phyloP scores from a whole-genome alignment of 305 asterid species.

The Fraxinus sp. region DNA sequence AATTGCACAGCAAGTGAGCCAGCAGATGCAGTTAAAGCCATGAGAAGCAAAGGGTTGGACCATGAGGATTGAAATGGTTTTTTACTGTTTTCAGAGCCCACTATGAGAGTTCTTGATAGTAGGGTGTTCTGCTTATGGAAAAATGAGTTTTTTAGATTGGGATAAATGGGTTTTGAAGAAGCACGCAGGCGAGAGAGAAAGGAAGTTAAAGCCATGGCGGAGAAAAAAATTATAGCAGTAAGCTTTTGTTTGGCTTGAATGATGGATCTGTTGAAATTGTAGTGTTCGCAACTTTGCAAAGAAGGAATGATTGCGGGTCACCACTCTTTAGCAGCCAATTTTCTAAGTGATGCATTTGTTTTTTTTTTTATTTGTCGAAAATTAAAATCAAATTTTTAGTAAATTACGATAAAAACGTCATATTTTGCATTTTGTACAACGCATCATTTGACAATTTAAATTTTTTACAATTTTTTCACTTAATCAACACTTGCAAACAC shows the following conservation, averaged over 20 bases:
- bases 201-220: constrained; percentile 45
- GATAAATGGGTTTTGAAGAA: constrained; percentile 40
- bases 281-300: background rate
- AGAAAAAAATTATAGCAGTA: background rate
- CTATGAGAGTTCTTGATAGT: constrained; percentile 13
- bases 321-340: background rate
- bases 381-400: too few relatives aligned
- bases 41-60: constrained; percentile 50
- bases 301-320: background rate
- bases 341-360: too few relatives aligned
- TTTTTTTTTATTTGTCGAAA: too few relatives aligned
- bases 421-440: too few relatives aligned
- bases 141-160: constrained; percentile 27
- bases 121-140: constrained; percentile 27
- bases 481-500: too few relatives aligned
- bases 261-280: background rate
- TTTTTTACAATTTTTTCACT: too few relatives aligned
- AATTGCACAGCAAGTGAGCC: constrained; percentile 55
- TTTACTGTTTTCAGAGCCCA: constrained; percentile 29
- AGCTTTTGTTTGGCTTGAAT: background rate
- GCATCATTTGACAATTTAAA: too few relatives aligned
- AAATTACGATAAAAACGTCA: too few relatives aligned
- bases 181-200: constrained; percentile 68
- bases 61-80: constrained; percentile 35
- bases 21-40: constrained; percentile 62